A percentile compares a stretch with the other conserved stretches of the same genome.
These are phyloP conservation scores for Tripterygium wilfordii DNA, from an alignment of 177 flowering plant species.

Conservation along the genomic window DNA sequence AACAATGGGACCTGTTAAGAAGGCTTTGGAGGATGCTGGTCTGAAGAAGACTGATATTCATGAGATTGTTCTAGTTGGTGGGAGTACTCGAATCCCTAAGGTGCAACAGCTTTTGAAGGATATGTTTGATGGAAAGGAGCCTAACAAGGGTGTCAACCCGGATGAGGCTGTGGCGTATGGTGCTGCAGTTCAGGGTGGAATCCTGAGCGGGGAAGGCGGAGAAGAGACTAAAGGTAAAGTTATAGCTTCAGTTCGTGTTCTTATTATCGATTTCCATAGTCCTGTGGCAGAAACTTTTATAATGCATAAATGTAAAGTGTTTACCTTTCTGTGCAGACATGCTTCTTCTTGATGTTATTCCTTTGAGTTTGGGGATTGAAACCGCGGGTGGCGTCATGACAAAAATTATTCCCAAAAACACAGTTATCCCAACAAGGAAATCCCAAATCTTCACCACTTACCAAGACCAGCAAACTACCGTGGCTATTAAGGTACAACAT, in stretches of 20 bases:
- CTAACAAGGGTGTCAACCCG: constrained; percentile 43
- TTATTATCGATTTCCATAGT: neutral
- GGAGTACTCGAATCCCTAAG: constrained; percentile 48
- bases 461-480: constrained; percentile 52
- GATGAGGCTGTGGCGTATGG: constrained; percentile 62
- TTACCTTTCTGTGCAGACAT: constrained; percentile 16
- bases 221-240: constrained; percentile 35
- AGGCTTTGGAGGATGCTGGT: constrained; percentile 43
- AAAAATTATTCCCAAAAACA: constrained; percentile 47
- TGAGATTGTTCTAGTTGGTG: constrained; percentile 54
- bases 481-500: constrained; percentile 34
- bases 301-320: neutral
- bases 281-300: neutral
- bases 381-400: constrained; percentile 70
- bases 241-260: neutral
- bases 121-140: constrained; percentile 46
- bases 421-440: constrained; percentile 50
- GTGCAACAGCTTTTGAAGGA: constrained; percentile 49
- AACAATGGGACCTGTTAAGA: constrained; percentile 38
- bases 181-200: constrained; percentile 52
- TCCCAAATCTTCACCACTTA: constrained; percentile 56
- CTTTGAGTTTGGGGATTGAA: constrained; percentile 55
- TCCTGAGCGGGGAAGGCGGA: constrained; percentile 51
- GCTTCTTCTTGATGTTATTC: constrained; percentile 49
- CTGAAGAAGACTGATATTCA: constrained; percentile 33